These are phyloP conservation scores for Kazachstania sp. DNA, from an alignment of 1,139 yeast species.

Conservation along the genomic window DNA sequence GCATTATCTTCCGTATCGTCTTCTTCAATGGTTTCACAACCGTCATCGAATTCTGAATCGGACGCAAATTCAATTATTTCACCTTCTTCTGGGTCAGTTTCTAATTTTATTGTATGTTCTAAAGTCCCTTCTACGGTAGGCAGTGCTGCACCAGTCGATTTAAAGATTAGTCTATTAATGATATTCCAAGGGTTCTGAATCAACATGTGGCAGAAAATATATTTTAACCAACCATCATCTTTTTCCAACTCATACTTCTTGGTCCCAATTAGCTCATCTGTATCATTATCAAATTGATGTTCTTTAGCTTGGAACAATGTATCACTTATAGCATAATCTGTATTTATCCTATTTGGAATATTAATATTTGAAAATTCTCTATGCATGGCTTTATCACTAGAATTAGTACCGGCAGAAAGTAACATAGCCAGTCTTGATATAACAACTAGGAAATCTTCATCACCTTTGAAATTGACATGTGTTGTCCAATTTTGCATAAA, in stretches of 20 bases:
- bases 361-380: conserved; percentile 7
- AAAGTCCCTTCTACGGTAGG: no score
- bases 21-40: neutral
- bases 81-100: neutral
- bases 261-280: neutral
- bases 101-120: no score
- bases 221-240: no score
- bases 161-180: no score
- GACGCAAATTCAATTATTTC: neutral
- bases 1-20: neutral
- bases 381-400: conserved; percentile 9
- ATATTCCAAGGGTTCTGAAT: no score
- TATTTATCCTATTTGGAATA: conserved; percentile 2
- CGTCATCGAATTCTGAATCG: neutral
- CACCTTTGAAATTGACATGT: conserved; percentile 29
- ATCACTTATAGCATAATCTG: conserved; percentile 1
- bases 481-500: conserved; percentile 27
- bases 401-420: conserved; percentile 21
- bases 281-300: neutral
- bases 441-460: conserved; percentile 26
- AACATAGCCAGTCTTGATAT: conserved; percentile 22
- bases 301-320: conserved; percentile 2
- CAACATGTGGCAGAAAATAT: no score
- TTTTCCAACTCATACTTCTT: no score
- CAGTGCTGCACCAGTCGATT: no score